Base-by-base conservation (phyloP, 2,329 filamentous ascomycete species). In the Rutstroemia sp. region DNA sequence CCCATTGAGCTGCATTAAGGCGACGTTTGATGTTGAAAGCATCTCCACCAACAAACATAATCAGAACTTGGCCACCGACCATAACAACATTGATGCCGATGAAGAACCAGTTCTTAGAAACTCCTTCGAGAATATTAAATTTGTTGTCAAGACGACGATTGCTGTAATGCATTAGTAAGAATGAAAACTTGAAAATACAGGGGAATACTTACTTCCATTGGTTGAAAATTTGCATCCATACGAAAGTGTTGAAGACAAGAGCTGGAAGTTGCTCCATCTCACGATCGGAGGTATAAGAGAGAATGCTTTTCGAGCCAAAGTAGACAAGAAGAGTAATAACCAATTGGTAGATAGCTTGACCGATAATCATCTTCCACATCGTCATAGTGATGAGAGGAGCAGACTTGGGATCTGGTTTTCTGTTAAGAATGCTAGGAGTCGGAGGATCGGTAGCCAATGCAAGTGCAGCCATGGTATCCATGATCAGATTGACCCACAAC, bases 211-310 rank as follows among this genome's bases (percentile, higher is more conserved):
- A 85, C 82, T 97, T 97, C 81, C 95, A 89, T 69, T 95, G 88
- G 73, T 97, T 97, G 77, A 97, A 97, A 65, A 97, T 95, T 67
- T 97, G 92, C 92, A 97, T 96, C 92, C 92, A 97, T 53, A 96
- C 92, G 69, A 97, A 97, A 0, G 90, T 94, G 76, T 97, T 97
- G 80, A 97, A 97, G 7, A 97, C 88, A 48, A 97, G 79, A 2
- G 91, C 95, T 56, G 84, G 77, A 58, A 95, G 78, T 65, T 88
- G 78, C 14, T 63, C 67, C 5, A 69, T 61, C 38, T 79, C 69
- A 36, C 74, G 65, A 30, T 77, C 72, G 3, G 73, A 69, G 14
- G 78, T 69, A 63, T 85, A 82, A 8, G 75, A 75, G n/a, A 89
- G 76, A 14, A 89, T 83, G 36, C 67, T 73, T 57, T 72, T 72